Evolutionary conservation across 441 rosid species (phyloP), one percentile per base, ranked within the genome.

Genomic region (Macaranga tanarius): DNA sequence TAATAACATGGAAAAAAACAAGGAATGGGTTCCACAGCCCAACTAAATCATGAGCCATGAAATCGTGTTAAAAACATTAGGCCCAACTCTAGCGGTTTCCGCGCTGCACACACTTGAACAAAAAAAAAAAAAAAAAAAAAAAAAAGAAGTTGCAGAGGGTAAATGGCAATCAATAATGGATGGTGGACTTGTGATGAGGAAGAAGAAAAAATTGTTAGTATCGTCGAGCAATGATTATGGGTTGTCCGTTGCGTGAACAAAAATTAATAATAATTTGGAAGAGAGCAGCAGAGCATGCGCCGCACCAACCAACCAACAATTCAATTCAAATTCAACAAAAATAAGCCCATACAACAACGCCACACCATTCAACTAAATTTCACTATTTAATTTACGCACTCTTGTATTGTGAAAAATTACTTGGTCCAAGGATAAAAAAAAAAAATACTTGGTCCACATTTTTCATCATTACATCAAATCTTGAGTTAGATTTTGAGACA

Each of bases 401-500:
- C 4, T 31, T 31, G 5, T 3, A 0, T 3, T 7, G 5, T 42
- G 10, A 7, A 42, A 42, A 42, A 31, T 31, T 31, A 31, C 7
- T 42, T 71, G n/a, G n/a, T n/a, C n/a, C n/a, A n/a, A n/a, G n/a
- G n/a, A n/a, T n/a, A n/a, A n/a, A n/a, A n/a, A n/a, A n/a, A n/a
- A n/a, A n/a, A n/a, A n/a, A n/a, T n/a, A n/a, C n/a, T n/a, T n/a
- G n/a, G n/a, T 70, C 38, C 20, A 19, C 54, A 9, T 34, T n/a
- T 23, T 16, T 5, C 75, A 77, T 82, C 77, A 72, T 82, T 75
- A 51, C 79, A 28, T n/a, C 3, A 69, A 20, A 78, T 79, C 79
- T 56, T 70, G 65, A n/a, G 7, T 19, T 58, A 73, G 73, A 73
- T 73, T 65, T 62, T 25, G 23, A 12, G 70, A 67, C 73, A 71